phyloP scores from a whole-genome alignment of 2,329 filamentous ascomycete species.

The Beauveria pseudobassiana region DNA sequence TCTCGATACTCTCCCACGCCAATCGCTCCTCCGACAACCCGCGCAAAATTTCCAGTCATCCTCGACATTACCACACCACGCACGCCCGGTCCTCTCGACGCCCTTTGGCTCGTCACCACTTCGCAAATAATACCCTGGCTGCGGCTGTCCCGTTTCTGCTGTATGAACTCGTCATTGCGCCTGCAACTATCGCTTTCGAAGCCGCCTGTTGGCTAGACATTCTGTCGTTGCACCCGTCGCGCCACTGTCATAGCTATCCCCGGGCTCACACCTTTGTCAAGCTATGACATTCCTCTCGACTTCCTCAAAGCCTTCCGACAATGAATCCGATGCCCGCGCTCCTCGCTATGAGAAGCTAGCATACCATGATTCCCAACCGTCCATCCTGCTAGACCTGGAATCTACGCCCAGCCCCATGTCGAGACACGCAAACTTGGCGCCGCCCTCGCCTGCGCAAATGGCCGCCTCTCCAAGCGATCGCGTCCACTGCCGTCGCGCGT shows the following conservation, averaged over 20 bases:
- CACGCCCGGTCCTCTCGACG: not conserved
- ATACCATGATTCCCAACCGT: not conserved
- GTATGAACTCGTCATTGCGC: not conserved
- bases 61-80: not conserved
- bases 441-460: not conserved
- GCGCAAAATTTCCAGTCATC: not conserved
- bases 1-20: not conserved
- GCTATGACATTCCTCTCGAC: conserved; percentile 5
- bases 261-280: not conserved
- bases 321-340: not conserved
- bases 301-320: not conserved
- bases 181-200: not conserved
- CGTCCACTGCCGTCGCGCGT: not conserved
- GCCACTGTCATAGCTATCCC: not conserved
- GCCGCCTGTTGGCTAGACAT: not conserved
- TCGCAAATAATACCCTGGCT: no score
- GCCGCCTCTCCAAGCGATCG: not conserved
- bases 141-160: not conserved
- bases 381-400: not conserved
- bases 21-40: not conserved
- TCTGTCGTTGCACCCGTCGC: not conserved
- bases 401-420: not conserved
- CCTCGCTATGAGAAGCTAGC: not conserved
- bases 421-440: not conserved
- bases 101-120: not conserved